Evolutionary conservation across 2,329 filamentous ascomycete genomes (phyloP).

Genomic region (Penicillium griseofulvum): DNA sequence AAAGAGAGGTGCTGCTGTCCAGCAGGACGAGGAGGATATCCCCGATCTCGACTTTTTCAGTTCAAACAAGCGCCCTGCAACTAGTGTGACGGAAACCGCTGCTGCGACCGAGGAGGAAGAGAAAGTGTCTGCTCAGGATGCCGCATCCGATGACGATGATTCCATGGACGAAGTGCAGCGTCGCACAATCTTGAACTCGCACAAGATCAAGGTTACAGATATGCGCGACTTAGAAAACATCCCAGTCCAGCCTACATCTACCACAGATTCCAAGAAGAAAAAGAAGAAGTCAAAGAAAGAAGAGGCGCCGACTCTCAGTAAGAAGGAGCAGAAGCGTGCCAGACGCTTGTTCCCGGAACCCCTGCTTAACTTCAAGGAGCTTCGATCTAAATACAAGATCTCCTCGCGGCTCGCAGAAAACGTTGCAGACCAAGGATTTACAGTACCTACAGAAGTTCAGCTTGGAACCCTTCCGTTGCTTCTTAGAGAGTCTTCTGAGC

Average conservation of each 20-base stretch:
- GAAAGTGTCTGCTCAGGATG: constrained; percentile 19
- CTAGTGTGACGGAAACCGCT: constrained; percentile 13
- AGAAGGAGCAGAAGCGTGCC: constrained; percentile 51
- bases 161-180: constrained; percentile 67
- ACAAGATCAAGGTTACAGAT: constrained; percentile 80
- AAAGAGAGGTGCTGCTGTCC: constrained; percentile 32
- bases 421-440: constrained; percentile 78
- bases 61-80: constrained; percentile 27
- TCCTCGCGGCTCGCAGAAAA: constrained; percentile 73
- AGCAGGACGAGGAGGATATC: constrained; percentile 25
- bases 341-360: constrained; percentile 73
- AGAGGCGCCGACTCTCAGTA: constrained; percentile 38
- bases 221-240: constrained; percentile 55
- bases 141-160: constrained; percentile 26
- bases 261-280: constrained; percentile 48
- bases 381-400: constrained; percentile 70
- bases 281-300: constrained; percentile 57
- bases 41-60: constrained; percentile 40
- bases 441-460: constrained; percentile 88
- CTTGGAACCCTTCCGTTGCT: constrained; percentile 80
- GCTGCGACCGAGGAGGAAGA: constrained; percentile 18
- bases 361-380: constrained; percentile 70
- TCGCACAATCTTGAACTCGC: constrained; percentile 69
- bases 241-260: constrained; percentile 21
- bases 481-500: constrained; percentile 50